Conservation (phyloP, 208 protist genomes). For the Acanthamoeba castellanii region DNA sequence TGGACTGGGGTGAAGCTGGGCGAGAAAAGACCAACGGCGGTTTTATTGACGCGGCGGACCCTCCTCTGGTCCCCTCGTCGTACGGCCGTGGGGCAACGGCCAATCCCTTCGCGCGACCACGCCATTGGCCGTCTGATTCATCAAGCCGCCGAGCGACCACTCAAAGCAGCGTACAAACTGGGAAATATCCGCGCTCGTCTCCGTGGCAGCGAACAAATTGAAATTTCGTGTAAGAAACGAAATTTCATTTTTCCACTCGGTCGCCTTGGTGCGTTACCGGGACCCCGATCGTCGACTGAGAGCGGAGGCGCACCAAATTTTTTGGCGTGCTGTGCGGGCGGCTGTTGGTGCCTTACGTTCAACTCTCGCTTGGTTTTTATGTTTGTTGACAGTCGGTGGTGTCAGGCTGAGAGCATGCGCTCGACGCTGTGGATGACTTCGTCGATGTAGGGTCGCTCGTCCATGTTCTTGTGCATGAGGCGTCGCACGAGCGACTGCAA, state of each 20-base stretch:
- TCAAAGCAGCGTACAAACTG: not conserved
- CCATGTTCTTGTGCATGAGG: not conserved
- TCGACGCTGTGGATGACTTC: constrained; percentile 17
- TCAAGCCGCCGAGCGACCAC: not conserved
- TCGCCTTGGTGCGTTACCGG: not conserved
- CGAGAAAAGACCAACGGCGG: constrained; percentile 25
- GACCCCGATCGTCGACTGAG: not conserved
- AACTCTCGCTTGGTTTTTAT: too few relatives aligned
- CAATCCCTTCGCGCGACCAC: not conserved
- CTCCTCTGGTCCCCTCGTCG: not conserved
- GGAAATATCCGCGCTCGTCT: not conserved
- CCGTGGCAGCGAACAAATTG: too few relatives aligned
- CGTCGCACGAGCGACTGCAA: not conserved
- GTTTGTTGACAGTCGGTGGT: too few relatives aligned
- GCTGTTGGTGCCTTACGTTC: too few relatives aligned
- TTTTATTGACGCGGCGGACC: not conserved
- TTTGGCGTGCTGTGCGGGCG: too few relatives aligned
- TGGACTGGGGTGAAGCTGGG: not conserved
- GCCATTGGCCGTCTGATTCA: constrained; percentile 39
- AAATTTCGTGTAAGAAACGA: too few relatives aligned
- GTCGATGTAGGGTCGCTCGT: constrained; percentile 11
- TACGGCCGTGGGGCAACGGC: constrained; percentile 34
- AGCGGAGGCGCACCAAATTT: not conserved
- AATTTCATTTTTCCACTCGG: not conserved
- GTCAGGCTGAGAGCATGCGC: not conserved